Conservation (phyloP, 768 basidiomycete genomes). For the Lanmaoa rubissima region DNA sequence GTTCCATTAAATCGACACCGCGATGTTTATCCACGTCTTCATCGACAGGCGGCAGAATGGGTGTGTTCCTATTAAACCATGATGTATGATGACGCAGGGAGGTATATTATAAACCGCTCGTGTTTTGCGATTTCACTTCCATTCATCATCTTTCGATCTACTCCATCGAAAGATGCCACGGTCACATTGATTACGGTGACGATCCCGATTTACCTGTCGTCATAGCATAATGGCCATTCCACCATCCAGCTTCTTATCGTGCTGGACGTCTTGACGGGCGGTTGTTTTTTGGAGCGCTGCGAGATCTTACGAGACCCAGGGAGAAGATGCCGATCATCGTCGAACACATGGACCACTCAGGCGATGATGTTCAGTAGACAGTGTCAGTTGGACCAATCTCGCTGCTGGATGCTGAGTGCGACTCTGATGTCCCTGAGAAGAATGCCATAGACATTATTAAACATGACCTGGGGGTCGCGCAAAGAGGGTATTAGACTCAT, state of each 20-base stretch:
- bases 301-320: conserved; percentile 2
- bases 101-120: background rate
- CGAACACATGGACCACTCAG: background rate
- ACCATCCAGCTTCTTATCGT: background rate
- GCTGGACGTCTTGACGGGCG: conserved; percentile 38
- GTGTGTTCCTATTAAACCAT: background rate
- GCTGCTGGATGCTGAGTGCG: background rate
- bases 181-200: background rate
- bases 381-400: background rate
- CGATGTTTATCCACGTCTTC: conserved; percentile 35
- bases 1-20: background rate
- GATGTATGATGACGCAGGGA: background rate
- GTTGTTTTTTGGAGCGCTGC: conserved; percentile 51
- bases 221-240: background rate
- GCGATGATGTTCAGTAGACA: background rate
- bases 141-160: conserved; percentile 1
- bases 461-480: background rate
- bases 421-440: background rate
- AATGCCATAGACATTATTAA: background rate
- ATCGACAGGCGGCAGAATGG: conserved; percentile 49
- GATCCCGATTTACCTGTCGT: background rate
- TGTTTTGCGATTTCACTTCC: conserved; percentile 49
- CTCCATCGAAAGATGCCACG: background rate
- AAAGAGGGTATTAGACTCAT: background rate
- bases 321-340: background rate